Percentiles rank a stretch among this genome's conserved stretches.
These are phyloP conservation scores for Dioscorea alata DNA, from an alignment of 106 monocot species.

Conservation along the genomic window DNA sequence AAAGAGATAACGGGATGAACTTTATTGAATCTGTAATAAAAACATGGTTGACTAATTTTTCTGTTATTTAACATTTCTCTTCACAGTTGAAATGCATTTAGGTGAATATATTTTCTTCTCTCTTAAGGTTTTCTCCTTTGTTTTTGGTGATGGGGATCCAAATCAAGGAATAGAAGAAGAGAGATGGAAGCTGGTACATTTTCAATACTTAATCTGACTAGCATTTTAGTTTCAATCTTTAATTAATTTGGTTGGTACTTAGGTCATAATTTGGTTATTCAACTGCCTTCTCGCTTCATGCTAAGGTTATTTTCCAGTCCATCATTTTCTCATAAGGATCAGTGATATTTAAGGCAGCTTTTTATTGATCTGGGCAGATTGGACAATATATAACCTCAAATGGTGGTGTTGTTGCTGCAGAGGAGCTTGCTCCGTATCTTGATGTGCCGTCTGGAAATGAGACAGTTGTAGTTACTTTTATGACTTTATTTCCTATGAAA, in stretches of 20 bases:
- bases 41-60: conserved; percentile 56
- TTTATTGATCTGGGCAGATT: conserved; percentile 48
- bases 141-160: conserved; percentile 99
- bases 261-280: no score
- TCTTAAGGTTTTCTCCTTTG: conserved; percentile 94
- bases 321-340: not conserved
- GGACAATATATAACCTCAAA: conserved; percentile 97
- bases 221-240: no score
- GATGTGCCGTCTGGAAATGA: conserved; percentile 53
- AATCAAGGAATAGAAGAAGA: conserved; percentile 97
- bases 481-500: no score
- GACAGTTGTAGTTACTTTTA: conserved; percentile 29
- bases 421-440: conserved; percentile 98
- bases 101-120: not conserved
- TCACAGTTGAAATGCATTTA: not conserved
- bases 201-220: not conserved
- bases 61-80: not conserved
- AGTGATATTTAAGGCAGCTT: not conserved
- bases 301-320: not conserved
- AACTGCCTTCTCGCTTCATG: not conserved
- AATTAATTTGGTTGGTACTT: no score
- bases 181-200: conserved; percentile 91
- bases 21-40: conserved; percentile 99
- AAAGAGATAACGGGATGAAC: conserved; percentile 62
- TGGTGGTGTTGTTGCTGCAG: conserved; percentile 93